phyloP scores from a whole-genome alignment of 192 early-diverging fungal genomes.

The Gamsiella multidivaricata region DNA sequence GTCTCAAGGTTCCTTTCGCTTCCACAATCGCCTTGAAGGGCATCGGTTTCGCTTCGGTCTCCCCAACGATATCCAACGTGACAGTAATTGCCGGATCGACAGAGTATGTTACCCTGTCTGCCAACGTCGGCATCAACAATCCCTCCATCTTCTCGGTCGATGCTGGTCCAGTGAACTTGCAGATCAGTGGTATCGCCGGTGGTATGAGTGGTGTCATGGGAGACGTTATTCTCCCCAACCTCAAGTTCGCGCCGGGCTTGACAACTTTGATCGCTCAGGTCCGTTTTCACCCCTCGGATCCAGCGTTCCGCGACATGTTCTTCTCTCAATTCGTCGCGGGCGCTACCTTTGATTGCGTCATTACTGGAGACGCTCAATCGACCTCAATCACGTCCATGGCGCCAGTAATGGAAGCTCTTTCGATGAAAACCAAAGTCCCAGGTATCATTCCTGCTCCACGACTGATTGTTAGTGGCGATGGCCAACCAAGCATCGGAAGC shows the following conservation, averaged over 20 bases:
- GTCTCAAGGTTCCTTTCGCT: conserved; percentile 40
- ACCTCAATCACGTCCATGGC: conserved; percentile 20
- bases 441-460: conserved; percentile 38
- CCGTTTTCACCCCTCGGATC: conserved; percentile 24
- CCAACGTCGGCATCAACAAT: conserved; percentile 38
- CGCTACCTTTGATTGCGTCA: conserved; percentile 28
- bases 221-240: conserved; percentile 23
- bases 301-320: conserved; percentile 33
- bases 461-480: conserved; percentile 21
- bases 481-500: conserved; percentile 16
- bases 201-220: conserved; percentile 37
- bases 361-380: conserved; percentile 22
- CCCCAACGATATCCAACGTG: conserved; percentile 35
- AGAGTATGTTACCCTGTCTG: conserved; percentile 24
- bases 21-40: conserved; percentile 35
- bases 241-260: conserved; percentile 31
- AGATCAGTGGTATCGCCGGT: conserved; percentile 22
- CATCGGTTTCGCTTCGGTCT: conserved; percentile 27
- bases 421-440: conserved; percentile 32
- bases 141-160: conserved; percentile 45
- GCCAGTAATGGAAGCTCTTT: conserved; percentile 10
- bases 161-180: conserved; percentile 31
- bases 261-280: conserved; percentile 14
- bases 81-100: conserved; percentile 27
- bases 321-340: conserved; percentile 36